Percentiles rank a stretch among this genome's conserved stretches.
These are phyloP conservation scores for Lenwebbia sp. DNA, from an alignment of 345 rosid genomes.

Conservation along the genomic window DNA sequence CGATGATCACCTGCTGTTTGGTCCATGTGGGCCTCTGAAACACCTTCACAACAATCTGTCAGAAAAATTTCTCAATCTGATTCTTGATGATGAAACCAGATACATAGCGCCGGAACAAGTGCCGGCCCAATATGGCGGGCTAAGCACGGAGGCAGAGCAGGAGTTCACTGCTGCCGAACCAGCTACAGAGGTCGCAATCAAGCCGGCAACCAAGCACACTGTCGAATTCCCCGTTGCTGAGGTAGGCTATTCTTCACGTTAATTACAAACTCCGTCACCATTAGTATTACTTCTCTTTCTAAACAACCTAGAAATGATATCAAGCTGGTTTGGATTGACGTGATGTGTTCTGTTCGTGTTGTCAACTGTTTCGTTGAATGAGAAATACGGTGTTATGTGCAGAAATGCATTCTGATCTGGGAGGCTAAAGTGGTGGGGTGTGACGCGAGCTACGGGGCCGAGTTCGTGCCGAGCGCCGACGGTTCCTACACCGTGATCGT, in stretches of 20 bases:
- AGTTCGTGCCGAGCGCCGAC: conserved; percentile 56
- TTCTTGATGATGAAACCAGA: conserved; percentile 15
- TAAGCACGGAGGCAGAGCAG: conserved; percentile 44
- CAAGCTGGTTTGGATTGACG: background rate
- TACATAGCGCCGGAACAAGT: conserved; percentile 60
- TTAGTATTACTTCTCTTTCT: background rate
- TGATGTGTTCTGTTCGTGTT: background rate
- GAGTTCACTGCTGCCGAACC: conserved; percentile 43
- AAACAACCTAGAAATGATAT: background rate
- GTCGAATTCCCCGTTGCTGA: conserved; percentile 59
- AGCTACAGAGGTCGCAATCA: conserved; percentile 42
- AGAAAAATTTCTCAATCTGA: background rate
- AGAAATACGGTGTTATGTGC: background rate
- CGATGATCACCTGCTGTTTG: background rate
- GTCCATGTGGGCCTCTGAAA: background rate
- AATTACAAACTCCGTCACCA: background rate
- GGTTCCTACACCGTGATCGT: conserved; percentile 70
- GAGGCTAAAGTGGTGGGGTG: conserved; percentile 77
- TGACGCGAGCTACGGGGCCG: conserved; percentile 71
- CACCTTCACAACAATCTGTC: background rate
- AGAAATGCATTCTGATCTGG: conserved; percentile 51
- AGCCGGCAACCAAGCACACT: conserved; percentile 52
- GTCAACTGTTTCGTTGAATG: background rate
- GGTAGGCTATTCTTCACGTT: conserved; percentile 16
- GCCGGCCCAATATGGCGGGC: conserved; percentile 56